A percentile compares a stretch with the other conserved stretches of the same genome.
Evolutionary conservation across 768 basidiomycete species (phyloP).

Genomic region (Mycena polygramma): DNA sequence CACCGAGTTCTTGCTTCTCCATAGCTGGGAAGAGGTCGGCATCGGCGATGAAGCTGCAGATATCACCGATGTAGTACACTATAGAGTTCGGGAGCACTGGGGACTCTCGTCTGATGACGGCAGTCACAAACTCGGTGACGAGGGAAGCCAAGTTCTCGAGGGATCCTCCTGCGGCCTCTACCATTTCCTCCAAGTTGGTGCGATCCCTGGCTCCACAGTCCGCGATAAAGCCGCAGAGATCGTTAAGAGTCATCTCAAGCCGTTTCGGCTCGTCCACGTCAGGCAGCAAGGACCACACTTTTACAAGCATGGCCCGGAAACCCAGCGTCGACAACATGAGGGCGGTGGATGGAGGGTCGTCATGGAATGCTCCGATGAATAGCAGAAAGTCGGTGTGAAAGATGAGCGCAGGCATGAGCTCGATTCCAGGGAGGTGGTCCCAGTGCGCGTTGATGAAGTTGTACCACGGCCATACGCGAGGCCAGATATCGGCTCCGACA

Average conservation of each 20-base stretch:
- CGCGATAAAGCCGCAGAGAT: neutral
- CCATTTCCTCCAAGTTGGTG: neutral
- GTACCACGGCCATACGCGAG: neutral
- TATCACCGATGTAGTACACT: neutral
- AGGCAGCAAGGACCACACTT: neutral
- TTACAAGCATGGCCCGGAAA: neutral
- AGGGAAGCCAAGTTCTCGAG: neutral
- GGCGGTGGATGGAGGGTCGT: neutral
- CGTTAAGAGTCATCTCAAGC: neutral
- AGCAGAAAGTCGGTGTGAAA: neutral
- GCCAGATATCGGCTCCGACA: neutral
- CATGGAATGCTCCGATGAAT: neutral
- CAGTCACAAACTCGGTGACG: neutral
- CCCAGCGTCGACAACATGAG: neutral
- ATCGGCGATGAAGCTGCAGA: neutral
- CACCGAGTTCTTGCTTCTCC: neutral
- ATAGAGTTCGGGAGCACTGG: neutral
- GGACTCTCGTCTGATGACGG: neutral
- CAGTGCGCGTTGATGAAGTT: neutral
- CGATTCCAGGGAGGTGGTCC: neutral
- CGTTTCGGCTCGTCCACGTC: neutral
- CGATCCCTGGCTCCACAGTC: neutral
- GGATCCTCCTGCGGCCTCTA: neutral
- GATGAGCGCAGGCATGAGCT: neutral
- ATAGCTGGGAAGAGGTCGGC: neutral